Evolutionary conservation across 2,329 filamentous ascomycete species (phyloP).

Genomic region (Alternaria sp.): DNA sequence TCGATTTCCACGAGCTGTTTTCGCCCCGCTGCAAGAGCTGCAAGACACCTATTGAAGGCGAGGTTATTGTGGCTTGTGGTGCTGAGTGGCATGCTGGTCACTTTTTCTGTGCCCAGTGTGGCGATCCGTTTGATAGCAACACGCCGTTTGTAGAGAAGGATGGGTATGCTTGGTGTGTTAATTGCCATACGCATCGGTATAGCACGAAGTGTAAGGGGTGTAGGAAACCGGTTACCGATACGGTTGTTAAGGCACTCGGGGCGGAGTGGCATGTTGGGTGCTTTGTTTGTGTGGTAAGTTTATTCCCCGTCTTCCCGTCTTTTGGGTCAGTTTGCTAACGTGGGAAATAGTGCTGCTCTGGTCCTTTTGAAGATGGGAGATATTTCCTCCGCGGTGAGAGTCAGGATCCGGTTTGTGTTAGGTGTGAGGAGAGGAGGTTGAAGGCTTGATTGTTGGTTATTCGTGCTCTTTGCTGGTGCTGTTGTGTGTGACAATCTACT

Average conservation of each 20-base stretch:
- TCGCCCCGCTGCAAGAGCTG: slow-evolving; percentile 94
- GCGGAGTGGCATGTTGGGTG: slow-evolving; percentile 93
- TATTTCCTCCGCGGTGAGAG: slow-evolving; percentile 68
- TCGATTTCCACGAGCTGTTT: slow-evolving; percentile 98
- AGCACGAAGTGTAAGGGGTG: slow-evolving; percentile 89
- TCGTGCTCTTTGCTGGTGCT: neutral
- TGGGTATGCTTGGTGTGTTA: slow-evolving; percentile 95
- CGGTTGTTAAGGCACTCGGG: slow-evolving; percentile 87
- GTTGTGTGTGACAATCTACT: neutral
- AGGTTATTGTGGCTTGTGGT: slow-evolving; percentile 91
- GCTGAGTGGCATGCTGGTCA: slow-evolving; percentile 97
- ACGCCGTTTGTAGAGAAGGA: slow-evolving; percentile 96
- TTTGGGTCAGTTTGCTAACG: neutral
- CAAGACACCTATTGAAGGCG: slow-evolving; percentile 93
- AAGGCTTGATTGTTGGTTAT: no score
- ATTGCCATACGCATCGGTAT: slow-evolving; percentile 89
- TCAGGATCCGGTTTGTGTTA: slow-evolving; percentile 66
- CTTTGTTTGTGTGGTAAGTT: slow-evolving; percentile 74
- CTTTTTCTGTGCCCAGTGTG: slow-evolving; percentile 99
- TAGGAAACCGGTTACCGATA: slow-evolving; percentile 81
- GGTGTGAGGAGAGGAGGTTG: slow-evolving; percentile 66
- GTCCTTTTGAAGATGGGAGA: slow-evolving; percentile 66
- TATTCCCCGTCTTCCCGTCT: no score
- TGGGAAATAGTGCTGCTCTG: slow-evolving; percentile 61
- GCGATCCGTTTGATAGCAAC: slow-evolving; percentile 71